phyloP scores from a whole-genome alignment of 495 filamentous ascomycete genomes.

The Chlorociboria aeruginascens region DNA sequence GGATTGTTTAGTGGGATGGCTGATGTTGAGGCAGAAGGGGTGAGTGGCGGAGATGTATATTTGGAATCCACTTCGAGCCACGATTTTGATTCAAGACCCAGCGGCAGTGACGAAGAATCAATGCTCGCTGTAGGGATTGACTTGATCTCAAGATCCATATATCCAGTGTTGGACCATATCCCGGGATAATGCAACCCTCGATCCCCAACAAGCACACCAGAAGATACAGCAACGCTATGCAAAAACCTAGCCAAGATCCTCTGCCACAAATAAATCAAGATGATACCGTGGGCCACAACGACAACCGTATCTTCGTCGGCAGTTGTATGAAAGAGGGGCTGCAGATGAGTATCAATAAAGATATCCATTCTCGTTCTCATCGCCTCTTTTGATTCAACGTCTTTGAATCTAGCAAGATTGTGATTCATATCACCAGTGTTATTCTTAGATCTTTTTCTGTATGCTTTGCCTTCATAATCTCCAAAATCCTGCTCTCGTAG shows the following conservation, averaged over 20 bases:
- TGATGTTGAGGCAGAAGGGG: not conserved
- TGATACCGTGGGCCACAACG: slow-evolving; percentile 71
- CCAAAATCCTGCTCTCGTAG: slow-evolving; percentile 66
- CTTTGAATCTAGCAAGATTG: slow-evolving; percentile 31
- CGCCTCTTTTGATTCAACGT: slow-evolving; percentile 45
- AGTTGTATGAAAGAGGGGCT: slow-evolving; percentile 37
- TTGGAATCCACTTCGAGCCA: too few relatives aligned
- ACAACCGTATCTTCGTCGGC: slow-evolving; percentile 30
- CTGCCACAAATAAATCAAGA: slow-evolving; percentile 56
- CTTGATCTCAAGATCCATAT: slow-evolving; percentile 37
- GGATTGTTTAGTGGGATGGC: not conserved
- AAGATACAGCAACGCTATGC: slow-evolving; percentile 21
- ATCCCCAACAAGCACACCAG: slow-evolving; percentile 7
- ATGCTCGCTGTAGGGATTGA: too few relatives aligned
- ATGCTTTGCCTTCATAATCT: slow-evolving; percentile 51
- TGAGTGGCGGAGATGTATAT: too few relatives aligned
- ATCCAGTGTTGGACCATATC: slow-evolving; percentile 57
- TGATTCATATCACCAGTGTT: slow-evolving; percentile 9
- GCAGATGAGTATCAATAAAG: slow-evolving; percentile 51
- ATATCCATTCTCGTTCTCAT: slow-evolving; percentile 48
- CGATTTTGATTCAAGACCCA: not conserved
- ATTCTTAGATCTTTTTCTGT: slow-evolving; percentile 8
- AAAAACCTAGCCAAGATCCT: slow-evolving; percentile 44
- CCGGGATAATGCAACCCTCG: slow-evolving; percentile 25
- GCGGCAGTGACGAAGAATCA: not conserved